Conservation (phyloP, 768 basidiomycete genomes). For the Auricularia sp. region DNA sequence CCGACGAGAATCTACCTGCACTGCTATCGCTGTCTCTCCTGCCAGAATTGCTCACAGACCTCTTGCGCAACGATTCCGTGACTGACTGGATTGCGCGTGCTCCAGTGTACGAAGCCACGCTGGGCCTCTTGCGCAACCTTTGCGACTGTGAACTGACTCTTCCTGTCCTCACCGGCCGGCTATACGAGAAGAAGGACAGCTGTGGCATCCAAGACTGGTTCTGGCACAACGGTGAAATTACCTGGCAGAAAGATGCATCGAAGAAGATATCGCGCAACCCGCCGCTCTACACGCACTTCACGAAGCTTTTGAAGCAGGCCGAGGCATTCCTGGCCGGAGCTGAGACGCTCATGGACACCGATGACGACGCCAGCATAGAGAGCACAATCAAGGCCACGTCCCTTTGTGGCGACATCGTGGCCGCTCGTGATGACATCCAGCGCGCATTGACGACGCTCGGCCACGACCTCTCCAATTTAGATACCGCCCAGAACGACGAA, state of each 20-base stretch:
- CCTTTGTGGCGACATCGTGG: slow-evolving; percentile 44
- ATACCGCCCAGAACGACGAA: too few relatives aligned
- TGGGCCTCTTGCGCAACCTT: slow-evolving; percentile 37
- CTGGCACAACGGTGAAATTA: slow-evolving; percentile 34
- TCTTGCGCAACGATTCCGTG: slow-evolving; percentile 49
- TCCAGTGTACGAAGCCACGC: slow-evolving; percentile 39
- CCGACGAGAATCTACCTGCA: slow-evolving; percentile 34
- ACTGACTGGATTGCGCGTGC: slow-evolving; percentile 42
- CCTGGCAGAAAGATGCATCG: slow-evolving; percentile 26
- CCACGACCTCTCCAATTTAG: slow-evolving; percentile 1
- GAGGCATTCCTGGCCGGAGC: slow-evolving; percentile 41
- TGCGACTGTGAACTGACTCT: slow-evolving; percentile 44
- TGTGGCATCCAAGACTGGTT: slow-evolving; percentile 41
- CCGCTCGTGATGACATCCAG: slow-evolving; percentile 39
- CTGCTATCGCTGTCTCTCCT: slow-evolving; percentile 37
- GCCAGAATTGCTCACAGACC: slow-evolving; percentile 33
- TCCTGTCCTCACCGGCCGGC: slow-evolving; percentile 30
- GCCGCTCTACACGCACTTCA: slow-evolving; percentile 42
- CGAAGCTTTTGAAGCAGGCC: slow-evolving; percentile 42
- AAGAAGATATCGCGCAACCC: slow-evolving; percentile 26
- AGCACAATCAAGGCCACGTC: slow-evolving; percentile 32
- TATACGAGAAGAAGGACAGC: slow-evolving; percentile 30
- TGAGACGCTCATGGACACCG: slow-evolving; percentile 27
- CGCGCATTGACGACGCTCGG: slow-evolving; percentile 36
- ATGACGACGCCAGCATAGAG: slow-evolving; percentile 26